Evolutionary conservation across 2,329 filamentous ascomycete species (phyloP).

Genomic region (Venturia asperata): DNA sequence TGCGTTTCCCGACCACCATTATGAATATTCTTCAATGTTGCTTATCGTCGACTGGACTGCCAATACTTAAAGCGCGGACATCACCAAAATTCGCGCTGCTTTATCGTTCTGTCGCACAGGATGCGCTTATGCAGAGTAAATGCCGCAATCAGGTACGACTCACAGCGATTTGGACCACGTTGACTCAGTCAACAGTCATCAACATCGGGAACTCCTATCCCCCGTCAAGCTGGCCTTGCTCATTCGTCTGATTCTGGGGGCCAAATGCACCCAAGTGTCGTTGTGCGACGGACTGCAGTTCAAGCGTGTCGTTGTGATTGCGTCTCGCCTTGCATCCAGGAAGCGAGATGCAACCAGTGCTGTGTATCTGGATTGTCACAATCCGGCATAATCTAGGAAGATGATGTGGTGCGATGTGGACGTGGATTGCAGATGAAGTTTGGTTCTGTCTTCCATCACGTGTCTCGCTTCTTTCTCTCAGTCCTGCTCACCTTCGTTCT

Average conservation of each 20-base stretch:
- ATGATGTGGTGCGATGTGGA: no score
- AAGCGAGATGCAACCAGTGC: background rate
- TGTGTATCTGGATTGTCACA: background rate
- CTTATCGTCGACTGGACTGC: no score
- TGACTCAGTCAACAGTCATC: background rate
- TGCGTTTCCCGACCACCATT: background rate
- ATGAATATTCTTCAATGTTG: background rate
- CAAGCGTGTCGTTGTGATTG: background rate
- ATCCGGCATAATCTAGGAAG: background rate
- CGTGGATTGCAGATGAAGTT: no score
- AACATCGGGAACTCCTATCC: no score
- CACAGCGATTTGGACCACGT: background rate
- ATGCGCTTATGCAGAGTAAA: background rate
- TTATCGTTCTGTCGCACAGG: background rate
- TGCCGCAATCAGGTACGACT: background rate
- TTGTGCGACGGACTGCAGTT: background rate
- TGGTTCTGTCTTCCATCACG: no score
- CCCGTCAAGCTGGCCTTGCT: no score
- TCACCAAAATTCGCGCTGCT: background rate
- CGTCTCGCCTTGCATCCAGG: background rate
- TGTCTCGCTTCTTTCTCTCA: no score
- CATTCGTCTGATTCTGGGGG: no score
- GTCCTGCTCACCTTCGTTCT: no score
- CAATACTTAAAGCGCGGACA: background rate
- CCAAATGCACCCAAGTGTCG: background rate